A percentile compares a stretch with the other conserved stretches of the same genome.
Evolutionary conservation across 139 green algal species (phyloP).

Genomic region (Coelastrella sp.): DNA sequence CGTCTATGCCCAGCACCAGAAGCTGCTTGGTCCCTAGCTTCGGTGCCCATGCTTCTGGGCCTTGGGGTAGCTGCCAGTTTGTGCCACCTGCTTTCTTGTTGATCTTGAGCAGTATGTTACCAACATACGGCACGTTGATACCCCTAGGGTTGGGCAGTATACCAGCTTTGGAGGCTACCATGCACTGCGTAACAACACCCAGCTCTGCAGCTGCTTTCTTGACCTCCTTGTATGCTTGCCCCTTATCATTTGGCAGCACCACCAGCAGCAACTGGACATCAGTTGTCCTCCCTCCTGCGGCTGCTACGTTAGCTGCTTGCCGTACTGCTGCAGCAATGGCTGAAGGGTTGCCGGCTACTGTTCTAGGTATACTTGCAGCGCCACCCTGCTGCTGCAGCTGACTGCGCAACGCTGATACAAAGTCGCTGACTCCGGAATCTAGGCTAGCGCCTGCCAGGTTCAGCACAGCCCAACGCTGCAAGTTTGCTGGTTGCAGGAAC

Average conservation of each 20-base stretch:
- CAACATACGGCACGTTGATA: background rate
- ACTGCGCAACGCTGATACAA: background rate
- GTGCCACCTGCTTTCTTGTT: background rate
- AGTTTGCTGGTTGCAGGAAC: background rate
- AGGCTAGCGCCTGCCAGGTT: background rate
- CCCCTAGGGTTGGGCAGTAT: background rate
- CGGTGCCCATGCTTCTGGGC: conserved; percentile 2
- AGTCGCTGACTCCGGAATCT: background rate
- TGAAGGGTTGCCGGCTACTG: background rate
- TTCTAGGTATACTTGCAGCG: background rate
- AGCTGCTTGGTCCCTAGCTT: background rate
- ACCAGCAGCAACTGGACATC: conserved; percentile 24
- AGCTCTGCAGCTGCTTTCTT: background rate
- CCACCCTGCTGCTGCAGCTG: background rate
- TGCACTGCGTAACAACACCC: conserved; percentile 6
- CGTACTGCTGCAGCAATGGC: background rate
- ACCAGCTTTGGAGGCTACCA: background rate
- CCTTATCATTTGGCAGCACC: background rate
- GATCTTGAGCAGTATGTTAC: conserved; percentile 14
- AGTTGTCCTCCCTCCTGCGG: background rate
- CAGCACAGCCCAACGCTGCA: conserved; percentile 17
- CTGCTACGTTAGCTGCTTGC: background rate
- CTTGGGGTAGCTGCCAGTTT: conserved; percentile 6
- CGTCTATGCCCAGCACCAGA: conserved; percentile 25
- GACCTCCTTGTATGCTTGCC: background rate